Evolutionary conservation across 176 grass and related monocot genomes (phyloP), one percentile per base, ranked within the genome.

Genomic region (Cenchrus americanus): DNA sequence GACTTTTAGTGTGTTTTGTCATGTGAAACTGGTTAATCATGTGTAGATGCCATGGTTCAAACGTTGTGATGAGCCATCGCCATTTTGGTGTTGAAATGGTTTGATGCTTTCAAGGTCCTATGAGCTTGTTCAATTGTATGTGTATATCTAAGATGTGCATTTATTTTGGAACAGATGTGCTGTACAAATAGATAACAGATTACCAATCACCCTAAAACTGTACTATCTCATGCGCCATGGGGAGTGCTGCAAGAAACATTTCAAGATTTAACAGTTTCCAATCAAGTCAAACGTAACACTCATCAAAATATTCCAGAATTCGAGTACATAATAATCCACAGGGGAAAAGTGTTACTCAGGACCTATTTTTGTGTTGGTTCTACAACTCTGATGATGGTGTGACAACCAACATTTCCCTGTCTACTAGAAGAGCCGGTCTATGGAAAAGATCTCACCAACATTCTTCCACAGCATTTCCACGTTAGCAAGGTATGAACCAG

Each of bases 291-390:
- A 62, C 32, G 69, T 74, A 66, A 55, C 23, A 73, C 57, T 78
- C 12, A n/a, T 3, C 13, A 83, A n/a, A 67, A 67, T 18, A 8
- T 30, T 44, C 32, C 10, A 76, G 52, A 59, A 58, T 14, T 24
- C 27, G 42, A 52, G 21, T 6, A 19, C 61, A 84, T 80, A 62
- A 68, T 30, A 73, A 54, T 68, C 69, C 62, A 1, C 2, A 3
- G 11, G 8, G 6, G 80, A 30, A 22, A 73, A 66, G 40, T 48
- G 48, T 52, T 76, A 76, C 41, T 47, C 27, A 6, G 14, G 21
- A 10, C 54, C 75, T 46, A 77, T 6, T 8, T 26, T 61, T 46
- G 55, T 75, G 22, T 77, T 61, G 40, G 57, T 47, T 77, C 57
- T 77, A 77, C 58, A 41, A 77, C 55, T 62, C 14, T 24, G n/a